These are phyloP conservation scores for Umbelopsis sp. DNA, from an alignment of 371 early-diverging fungal genomes.

Conservation along the genomic window DNA sequence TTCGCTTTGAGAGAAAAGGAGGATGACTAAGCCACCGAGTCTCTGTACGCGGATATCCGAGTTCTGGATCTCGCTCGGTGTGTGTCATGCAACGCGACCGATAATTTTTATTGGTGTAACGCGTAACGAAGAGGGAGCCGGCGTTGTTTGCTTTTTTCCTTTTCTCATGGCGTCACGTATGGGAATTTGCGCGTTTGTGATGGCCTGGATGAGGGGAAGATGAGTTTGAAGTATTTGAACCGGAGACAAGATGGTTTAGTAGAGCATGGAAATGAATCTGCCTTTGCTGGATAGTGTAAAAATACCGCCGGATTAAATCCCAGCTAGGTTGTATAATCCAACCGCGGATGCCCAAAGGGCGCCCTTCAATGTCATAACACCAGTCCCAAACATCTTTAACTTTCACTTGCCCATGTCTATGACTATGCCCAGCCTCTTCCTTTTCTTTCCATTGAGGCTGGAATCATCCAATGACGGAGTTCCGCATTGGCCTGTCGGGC, in stretches of 20 bases:
- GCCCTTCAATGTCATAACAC: too few species aligned
- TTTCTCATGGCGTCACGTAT: too few species aligned
- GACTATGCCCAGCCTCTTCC: too few species aligned
- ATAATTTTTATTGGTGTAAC: background rate
- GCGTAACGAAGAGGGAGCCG: background rate
- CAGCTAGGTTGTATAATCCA: background rate
- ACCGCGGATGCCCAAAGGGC: background rate
- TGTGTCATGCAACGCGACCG: background rate
- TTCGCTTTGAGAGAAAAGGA: background rate
- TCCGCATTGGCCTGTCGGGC: conserved; percentile 16
- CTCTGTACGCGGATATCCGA: conserved; percentile 4
- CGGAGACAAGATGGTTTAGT: too few species aligned
- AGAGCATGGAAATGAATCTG: too few species aligned
- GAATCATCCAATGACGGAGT: conserved; percentile 1
- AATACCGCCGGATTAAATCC: too few species aligned
- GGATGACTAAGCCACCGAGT: background rate
- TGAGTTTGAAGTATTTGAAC: too few species aligned
- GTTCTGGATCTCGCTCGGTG: background rate
- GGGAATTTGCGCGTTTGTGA: too few species aligned
- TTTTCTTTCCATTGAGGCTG: background rate
- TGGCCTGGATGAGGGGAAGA: too few species aligned
- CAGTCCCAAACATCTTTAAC: too few species aligned
- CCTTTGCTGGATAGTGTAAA: too few species aligned
- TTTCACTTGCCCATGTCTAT: background rate
- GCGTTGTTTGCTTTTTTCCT: too few species aligned